Base-by-base conservation (phyloP, 202 grass and related monocot species). In the Schoenoplectus triqueter region DNA sequence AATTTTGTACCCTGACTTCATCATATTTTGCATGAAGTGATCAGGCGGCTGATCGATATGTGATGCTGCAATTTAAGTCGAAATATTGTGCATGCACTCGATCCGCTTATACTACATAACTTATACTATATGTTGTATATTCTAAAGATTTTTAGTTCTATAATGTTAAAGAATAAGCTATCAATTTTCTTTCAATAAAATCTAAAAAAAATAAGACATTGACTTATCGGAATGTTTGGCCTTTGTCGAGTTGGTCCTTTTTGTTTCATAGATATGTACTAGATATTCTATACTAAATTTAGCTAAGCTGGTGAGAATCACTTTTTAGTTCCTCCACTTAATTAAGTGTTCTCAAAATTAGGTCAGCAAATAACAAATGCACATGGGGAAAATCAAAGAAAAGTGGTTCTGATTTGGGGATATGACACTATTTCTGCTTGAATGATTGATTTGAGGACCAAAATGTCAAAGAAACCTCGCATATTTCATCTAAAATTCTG, bases 371-470 rank as follows among this genome's bases (percentile, higher is more conserved):
- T 18, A 70, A 83, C 65, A 66, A 69, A 55, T 57, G 81, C 81
- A 83, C 81, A 83, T 83, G 81, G 81, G 22, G 15, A 0, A 71
- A 83, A 83, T 83, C 62, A 82, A 17, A 82, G 46, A 82, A 82
- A 82, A 68, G 80, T 40, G 48, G 49, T 49, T 69, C 71, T 66
- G 49, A 83, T 83, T 71, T 69, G 62, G 81, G 59, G 81, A 83
- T 83, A 71, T 17, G 66, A 46, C 64, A 82, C 17, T 67, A 82
- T 44, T 67, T 82, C 18, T 83, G 65, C 81, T 45, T 56, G 20
- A 55, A 71, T 83, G 21, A 82, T 67, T 82, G 80, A 67, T 82
- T 51, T 51, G 62, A 50, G 56, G 67, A 50, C 42, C 10, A 46
- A 64, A 81, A 66, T 81, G 18, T 5, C 10, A 81, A 81, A 81